phyloP scores from a whole-genome alignment of 2,329 filamentous ascomycete species.

The Colletotrichum gigasporum region DNA sequence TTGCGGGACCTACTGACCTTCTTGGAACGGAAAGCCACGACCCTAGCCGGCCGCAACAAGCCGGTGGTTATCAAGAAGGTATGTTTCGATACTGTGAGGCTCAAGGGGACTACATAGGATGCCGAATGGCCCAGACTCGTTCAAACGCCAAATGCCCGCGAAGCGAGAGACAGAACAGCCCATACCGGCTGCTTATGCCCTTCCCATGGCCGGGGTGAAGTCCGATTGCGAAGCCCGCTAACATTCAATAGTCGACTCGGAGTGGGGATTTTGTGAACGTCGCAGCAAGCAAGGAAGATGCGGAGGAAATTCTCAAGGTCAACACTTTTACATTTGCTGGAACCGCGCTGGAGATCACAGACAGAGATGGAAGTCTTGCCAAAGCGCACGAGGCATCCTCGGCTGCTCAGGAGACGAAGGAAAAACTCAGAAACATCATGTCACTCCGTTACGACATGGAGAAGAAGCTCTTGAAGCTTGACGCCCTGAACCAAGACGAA shows the following conservation, averaged over 20 bases:
- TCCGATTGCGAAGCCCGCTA: constrained; percentile 64
- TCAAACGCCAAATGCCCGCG: constrained; percentile 28
- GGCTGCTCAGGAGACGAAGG: constrained; percentile 69
- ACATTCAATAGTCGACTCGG: constrained; percentile 74
- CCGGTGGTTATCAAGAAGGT: constrained; percentile 79
- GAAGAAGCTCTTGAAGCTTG: constrained; percentile 83
- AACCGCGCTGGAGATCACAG: constrained; percentile 64
- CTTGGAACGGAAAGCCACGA: constrained; percentile 75
- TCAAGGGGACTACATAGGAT: constrained; percentile 33
- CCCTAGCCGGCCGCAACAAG: constrained; percentile 52
- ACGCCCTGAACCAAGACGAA: constrained; percentile 77
- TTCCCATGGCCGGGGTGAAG: constrained; percentile 41
- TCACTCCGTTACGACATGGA: constrained; percentile 76
- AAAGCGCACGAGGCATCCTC: constrained; percentile 57
- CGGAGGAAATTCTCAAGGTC: constrained; percentile 71
- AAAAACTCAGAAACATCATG: constrained; percentile 76
- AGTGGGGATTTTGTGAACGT: constrained; percentile 77
- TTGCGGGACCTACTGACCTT: constrained; percentile 72
- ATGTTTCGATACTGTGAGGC: constrained; percentile 62
- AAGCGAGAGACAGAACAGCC: constrained; percentile 49
- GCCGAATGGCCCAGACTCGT: constrained; percentile 49
- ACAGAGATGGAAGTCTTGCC: constrained; percentile 53
- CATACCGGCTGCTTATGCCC: constrained; percentile 48
- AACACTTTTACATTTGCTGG: constrained; percentile 77
- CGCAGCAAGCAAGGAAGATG: constrained; percentile 71